Base-by-base conservation (phyloP, 2,329 filamentous ascomycete genomes). In the Aspergillus neotritici region DNA sequence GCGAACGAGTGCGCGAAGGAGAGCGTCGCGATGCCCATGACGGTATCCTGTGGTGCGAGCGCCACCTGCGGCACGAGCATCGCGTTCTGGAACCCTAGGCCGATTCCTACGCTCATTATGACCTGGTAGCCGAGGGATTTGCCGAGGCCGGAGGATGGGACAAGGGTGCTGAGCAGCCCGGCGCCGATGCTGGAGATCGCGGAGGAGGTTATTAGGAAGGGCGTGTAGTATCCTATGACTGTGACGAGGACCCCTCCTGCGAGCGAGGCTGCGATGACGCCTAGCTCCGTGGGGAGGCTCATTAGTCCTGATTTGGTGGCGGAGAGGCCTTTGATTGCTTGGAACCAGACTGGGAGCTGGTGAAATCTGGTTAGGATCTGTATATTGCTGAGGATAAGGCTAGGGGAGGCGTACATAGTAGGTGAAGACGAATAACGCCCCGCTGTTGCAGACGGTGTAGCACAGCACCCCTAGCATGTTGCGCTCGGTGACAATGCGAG, bases 121-220 rank as follows among this genome's bases (percentile, higher is more conserved):
- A 61, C 53, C 25, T 61, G 55, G 33, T 62, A 65, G 5, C 56
- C 57, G 34, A 64, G 60, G 57, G 55, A 63, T 33, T 55, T 49
- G 8, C 50, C 44, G 30, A 37, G 37, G 2, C 49, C 36, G 4
- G 54, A 55, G 14, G 52, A 38, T 15, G 51, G 34, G 25, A 47
- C 39, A 31, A 57, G 54, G 3, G 59, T 55, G 11, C 56, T 64
- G 16, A 62, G 50, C 1, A 65, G 44, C 2, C 54, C 57, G 3
- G 53, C 49, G 4, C 57, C 61, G 28, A 60, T 54, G 7, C 51
- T 37, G 4, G 54, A 40, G 3, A 60, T 46, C 7, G 49, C 47
- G 12, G 51, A 38, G 9, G 54, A 44, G 5, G 50, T 34, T 10
- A 60, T 56, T 36, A 60, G 47, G 38, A 61, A 56, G 1, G 61